Base-by-base conservation (phyloP, 306 rosid species). In the Cercis canadensis region DNA sequence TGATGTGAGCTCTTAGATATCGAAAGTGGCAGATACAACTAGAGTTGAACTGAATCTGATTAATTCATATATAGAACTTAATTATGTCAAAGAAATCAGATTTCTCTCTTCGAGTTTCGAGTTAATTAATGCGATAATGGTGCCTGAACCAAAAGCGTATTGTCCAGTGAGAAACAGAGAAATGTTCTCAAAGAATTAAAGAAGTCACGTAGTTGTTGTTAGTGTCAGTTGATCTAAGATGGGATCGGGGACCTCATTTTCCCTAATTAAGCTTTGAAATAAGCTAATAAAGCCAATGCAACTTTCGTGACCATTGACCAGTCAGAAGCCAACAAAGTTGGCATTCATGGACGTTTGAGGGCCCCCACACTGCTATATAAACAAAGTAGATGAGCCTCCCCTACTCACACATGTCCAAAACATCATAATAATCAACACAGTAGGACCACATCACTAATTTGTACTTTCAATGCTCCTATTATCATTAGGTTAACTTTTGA, bases 341-440 rank as follows among this genome's bases (percentile, higher is more conserved):
- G 61, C 70, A 52, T 46, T 69, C 75, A 57, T 58, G 53, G 71
- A 37, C 88, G 86, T 54, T 76, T 79, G 7, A 83, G 29, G 86
- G 33, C 71, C 86, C 78, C 53, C 77, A 32, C 64, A 44, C 9
- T 55, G 52, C 74, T 74, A 45, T 32, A 32, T 68, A 8, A 49
- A 55, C 40, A 46, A 72, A 72, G 1, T 1, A 24, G 29, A 24
- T 32, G 43, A 66, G 62, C 57, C 34, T 68, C 51, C 40, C 43
- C 64, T 32, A 68, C 29, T 1, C 3, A 1, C 29, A 41, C 71
- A 32, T 12, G 33, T 41, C 29, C 1, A 24, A 24, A 24, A 24
- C 29, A 24, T 24, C 29, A 24, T 24, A 3, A 24, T 24, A 24
- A 17, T 49, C 12, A 58, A 70, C 32, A 67, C 74, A 73, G 41